phyloP scores from a whole-genome alignment of 2,329 filamentous ascomycete species.

The Aspergillus alliaceus region DNA sequence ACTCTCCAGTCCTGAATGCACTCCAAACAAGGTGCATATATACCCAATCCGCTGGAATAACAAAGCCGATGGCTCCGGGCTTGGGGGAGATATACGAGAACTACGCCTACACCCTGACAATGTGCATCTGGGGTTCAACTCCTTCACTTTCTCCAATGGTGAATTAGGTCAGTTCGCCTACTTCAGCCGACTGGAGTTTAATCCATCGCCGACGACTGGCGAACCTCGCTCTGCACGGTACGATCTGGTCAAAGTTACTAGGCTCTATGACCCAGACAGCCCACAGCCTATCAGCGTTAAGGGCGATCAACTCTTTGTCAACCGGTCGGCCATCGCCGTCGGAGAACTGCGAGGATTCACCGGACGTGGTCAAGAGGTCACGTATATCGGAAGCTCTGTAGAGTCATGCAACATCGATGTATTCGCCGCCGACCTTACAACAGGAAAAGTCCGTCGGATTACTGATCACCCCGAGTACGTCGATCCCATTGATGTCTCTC shows the following conservation, averaged over 20 bases:
- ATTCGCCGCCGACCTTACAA: constrained; percentile 43
- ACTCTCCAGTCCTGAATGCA: constrained; percentile 39
- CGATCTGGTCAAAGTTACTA: constrained; percentile 42
- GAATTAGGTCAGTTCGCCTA: constrained; percentile 31
- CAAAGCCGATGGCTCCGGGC: constrained; percentile 28
- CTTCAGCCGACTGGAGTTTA: constrained; percentile 44
- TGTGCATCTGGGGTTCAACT: constrained; percentile 45
- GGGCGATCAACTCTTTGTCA: constrained; percentile 30
- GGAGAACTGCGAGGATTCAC: constrained; percentile 50
- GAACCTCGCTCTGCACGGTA: constrained; percentile 34
- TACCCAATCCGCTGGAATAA: constrained; percentile 44
- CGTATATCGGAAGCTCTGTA: constrained; percentile 41
- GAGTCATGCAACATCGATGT: constrained; percentile 50
- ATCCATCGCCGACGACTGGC: constrained; percentile 33
- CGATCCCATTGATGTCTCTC: constrained; percentile 46
- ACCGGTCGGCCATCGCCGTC: constrained; percentile 34
- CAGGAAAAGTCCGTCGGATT: constrained; percentile 43
- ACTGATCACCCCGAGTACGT: constrained; percentile 48
- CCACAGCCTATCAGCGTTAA: constrained; percentile 20
- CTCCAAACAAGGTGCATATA: constrained; percentile 37
- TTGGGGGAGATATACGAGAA: constrained; percentile 41
- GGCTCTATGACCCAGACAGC: constrained; percentile 29
- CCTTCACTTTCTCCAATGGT: constrained; percentile 27
- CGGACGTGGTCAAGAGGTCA: constrained; percentile 43
- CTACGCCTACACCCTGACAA: constrained; percentile 50